Percentiles rank a stretch among this genome's conserved stretches.
Conservation (phyloP, 805 yeast genomes). For the Ogataea allantospora region DNA sequence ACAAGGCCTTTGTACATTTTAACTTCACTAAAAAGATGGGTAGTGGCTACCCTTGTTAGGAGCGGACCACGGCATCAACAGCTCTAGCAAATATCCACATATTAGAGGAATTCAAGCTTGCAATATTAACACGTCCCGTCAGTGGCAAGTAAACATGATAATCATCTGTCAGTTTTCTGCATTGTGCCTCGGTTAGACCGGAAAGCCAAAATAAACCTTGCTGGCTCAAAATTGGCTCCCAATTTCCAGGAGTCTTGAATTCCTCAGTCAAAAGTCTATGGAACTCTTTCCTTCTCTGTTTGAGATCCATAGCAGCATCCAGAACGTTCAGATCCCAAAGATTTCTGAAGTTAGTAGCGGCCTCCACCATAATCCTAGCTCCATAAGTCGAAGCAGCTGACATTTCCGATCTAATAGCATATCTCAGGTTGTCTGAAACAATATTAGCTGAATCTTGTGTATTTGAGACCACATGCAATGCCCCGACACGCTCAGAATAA, state of each 20-base stretch:
- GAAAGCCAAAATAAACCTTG: conserved; percentile 46
- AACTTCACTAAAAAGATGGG: background rate
- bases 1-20: background rate
- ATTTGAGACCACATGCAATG: conserved; percentile 49
- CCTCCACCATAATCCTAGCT: conserved; percentile 39
- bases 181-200: conserved; percentile 38
- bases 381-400: conserved; percentile 49
- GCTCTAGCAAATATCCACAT: conserved; percentile 38
- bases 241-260: conserved; percentile 43
- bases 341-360: conserved; percentile 29
- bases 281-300: conserved; percentile 33
- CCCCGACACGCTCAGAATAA: conserved; percentile 87
- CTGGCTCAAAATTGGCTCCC: conserved; percentile 38
- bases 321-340: conserved; percentile 39
- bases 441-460: conserved; percentile 3
- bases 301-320: conserved; percentile 34
- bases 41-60: background rate
- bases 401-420: conserved; percentile 39
- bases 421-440: conserved; percentile 29
- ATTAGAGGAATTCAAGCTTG: conserved; percentile 42
- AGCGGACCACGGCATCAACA: conserved; percentile 26
- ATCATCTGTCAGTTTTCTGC: conserved; percentile 32
- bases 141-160: conserved; percentile 40
- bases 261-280: conserved; percentile 30
- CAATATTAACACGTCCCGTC: conserved; percentile 44